These are phyloP conservation scores for Coniferiporia weirii DNA, from an alignment of 1,284 basidiomycete species.

Conservation along the genomic window DNA sequence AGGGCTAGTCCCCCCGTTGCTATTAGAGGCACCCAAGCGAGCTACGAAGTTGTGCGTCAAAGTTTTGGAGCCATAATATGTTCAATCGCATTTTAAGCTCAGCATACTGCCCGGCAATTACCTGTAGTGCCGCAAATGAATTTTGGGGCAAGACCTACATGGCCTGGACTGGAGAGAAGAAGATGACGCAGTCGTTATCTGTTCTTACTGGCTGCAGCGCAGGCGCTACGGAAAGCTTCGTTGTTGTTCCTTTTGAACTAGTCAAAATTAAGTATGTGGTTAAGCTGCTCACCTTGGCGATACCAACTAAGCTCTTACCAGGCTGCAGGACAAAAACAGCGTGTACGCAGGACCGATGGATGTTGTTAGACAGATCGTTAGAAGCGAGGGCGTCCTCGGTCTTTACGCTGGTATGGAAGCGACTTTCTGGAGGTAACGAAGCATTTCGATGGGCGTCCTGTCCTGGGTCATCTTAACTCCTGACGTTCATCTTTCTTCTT, in stretches of 20 bases:
- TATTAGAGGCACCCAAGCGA: constrained; percentile 97
- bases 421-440: constrained; percentile 82
- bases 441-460: neutral
- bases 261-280: constrained; percentile 82
- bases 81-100: too few relatives aligned
- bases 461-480: neutral
- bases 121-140: constrained; percentile 73
- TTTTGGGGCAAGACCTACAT: constrained; percentile 88
- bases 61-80: neutral
- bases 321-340: constrained; percentile 88
- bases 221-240: constrained; percentile 92
- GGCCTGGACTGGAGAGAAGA: constrained; percentile 56
- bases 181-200: constrained; percentile 87
- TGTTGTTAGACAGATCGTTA: constrained; percentile 77
- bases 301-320: constrained; percentile 24
- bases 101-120: neutral
- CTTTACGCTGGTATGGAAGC: constrained; percentile 92
- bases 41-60: constrained; percentile 87
- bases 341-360: constrained; percentile 89
- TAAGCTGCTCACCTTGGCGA: neutral
- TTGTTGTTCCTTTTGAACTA: constrained; percentile 93
- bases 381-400: constrained; percentile 76
- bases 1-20: constrained; percentile 89
- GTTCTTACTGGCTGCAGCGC: constrained; percentile 90
- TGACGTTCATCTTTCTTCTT: neutral